Evolutionary conservation across 2,329 filamentous ascomycete species (phyloP), one percentile per base, ranked within the genome.

Genomic region (Trichoderma atroviride): DNA sequence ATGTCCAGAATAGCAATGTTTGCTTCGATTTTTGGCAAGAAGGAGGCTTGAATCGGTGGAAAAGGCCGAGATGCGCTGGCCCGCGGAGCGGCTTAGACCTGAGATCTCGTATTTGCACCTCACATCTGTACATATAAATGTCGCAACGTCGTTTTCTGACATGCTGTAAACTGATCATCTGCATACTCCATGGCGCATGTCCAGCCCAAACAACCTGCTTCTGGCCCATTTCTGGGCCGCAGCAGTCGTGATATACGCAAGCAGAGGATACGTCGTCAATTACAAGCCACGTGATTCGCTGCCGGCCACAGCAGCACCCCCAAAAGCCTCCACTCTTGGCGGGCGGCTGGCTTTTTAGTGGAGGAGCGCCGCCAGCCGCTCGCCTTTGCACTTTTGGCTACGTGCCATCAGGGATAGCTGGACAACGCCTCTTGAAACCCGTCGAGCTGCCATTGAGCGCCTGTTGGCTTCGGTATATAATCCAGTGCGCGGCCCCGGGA

Each of bases 221-320:
- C 43, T 27, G 33, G 24, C 56, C 56, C 56, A 50, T 63, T 53
- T 40, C 43, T 27, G 33, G 24, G 22, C 40, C 53, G 64, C 64
- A 67, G 64, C 55, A 59, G 5, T 67, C 67, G 35, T 35, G 59
- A 68, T 11, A 53, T 55, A 70, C 65, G 63, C 56, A 47, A 56
- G 53, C 47, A 37, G 65, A 60, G 56, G 43, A 60, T 68, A 37
- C 61, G 35, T 53, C 57, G 57, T 63, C 50, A 24, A 68, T 61
- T 69, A 5, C 58, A 27, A 47, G 66, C 66, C 66, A 69, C 66
- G 60, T 71, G 50, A 56, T 70, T 68, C 64, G 71, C 65, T 58
- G 52, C 14, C 16, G 84, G 91, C 73, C 87, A 92, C 75, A 22
- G 66, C 53, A 52, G 40, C 61, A 22, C 37, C 40, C 52, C 33